A percentile compares a stretch with the other conserved stretches of the same genome.
phyloP scores from a whole-genome alignment of 352 stramenopile genomes.

The Phytopythium oedochilum region DNA sequence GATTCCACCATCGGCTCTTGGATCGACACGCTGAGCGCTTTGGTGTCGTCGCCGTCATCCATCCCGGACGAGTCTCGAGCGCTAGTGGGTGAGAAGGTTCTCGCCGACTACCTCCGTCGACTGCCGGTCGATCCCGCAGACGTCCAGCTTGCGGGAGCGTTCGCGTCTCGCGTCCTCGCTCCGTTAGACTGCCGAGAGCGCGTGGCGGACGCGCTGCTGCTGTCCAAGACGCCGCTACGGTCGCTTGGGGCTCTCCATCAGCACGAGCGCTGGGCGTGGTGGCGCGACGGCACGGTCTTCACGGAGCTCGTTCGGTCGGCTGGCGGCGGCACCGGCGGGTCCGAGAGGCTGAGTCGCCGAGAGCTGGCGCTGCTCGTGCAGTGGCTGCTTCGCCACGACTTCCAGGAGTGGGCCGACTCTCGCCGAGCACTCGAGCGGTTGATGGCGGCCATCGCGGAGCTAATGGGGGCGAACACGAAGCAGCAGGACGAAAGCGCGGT shows the following conservation, averaged over 20 bases:
- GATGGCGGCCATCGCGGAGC: background rate
- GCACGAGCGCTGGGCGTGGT: conserved; percentile 22
- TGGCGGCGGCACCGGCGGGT: background rate
- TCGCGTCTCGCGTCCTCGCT: conserved; percentile 19
- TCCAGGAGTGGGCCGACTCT: conserved; percentile 16
- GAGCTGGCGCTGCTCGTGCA: conserved; percentile 22
- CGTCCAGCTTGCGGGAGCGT: conserved; percentile 15
- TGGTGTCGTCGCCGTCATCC: background rate
- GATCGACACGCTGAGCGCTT: conserved; percentile 17
- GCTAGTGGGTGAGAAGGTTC: conserved; percentile 11
- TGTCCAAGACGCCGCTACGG: background rate
- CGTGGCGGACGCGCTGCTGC: conserved; percentile 12
- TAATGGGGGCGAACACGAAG: conserved; percentile 1
- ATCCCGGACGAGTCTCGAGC: conserved; percentile 8
- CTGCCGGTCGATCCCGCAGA: conserved; percentile 16
- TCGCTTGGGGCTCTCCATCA: background rate
- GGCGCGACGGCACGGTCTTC: conserved; percentile 23
- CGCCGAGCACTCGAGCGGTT: background rate
- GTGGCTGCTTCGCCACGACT: conserved; percentile 30
- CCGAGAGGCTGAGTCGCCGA: conserved; percentile 11
- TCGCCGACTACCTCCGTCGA: conserved; percentile 14
- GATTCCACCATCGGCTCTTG: conserved; percentile 18
- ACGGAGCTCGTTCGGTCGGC: conserved; percentile 15
- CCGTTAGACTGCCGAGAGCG: conserved; percentile 17
- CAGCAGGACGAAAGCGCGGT: conserved; percentile 15